These are phyloP conservation scores for Discostella pseudostelligera DNA, from an alignment of 108 stramenopile species.

Conservation along the genomic window DNA sequence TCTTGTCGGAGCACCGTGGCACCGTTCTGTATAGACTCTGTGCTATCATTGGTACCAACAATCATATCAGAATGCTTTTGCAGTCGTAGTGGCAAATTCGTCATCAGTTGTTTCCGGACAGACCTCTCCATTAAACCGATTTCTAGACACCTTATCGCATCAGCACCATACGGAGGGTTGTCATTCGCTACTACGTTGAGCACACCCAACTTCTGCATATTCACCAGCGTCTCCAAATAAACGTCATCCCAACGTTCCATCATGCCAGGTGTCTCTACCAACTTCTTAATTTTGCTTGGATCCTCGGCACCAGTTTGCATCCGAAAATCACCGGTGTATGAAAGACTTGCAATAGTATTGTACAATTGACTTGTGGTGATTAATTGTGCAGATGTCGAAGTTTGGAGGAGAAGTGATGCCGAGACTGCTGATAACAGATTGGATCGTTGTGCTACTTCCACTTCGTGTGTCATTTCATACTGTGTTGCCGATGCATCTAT, in stretches of 20 bases:
- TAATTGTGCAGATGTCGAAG: background rate
- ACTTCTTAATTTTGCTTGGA: conserved; percentile 70
- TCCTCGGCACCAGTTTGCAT: conserved; percentile 85
- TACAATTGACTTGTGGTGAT: conserved; percentile 34
- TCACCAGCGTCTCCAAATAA: conserved; percentile 47
- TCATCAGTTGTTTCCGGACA: conserved; percentile 25
- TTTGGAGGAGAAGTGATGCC: conserved; percentile 58
- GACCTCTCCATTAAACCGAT: conserved; percentile 24
- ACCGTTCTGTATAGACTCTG: conserved; percentile 11
- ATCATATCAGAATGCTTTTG: conserved; percentile 30
- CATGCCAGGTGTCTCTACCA: conserved; percentile 74
- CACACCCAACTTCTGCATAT: conserved; percentile 46
- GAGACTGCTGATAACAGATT: conserved; percentile 71
- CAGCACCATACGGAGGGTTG: background rate
- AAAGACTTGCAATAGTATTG: conserved; percentile 65
- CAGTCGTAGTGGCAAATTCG: conserved; percentile 34
- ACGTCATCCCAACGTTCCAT: conserved; percentile 61
- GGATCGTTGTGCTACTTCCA: conserved; percentile 44
- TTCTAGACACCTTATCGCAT: conserved; percentile 32
- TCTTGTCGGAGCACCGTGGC: conserved; percentile 16
- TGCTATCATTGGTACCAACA: conserved; percentile 21
- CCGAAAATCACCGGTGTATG: conserved; percentile 81
- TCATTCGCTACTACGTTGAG: conserved; percentile 13
- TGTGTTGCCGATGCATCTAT: conserved; percentile 10
- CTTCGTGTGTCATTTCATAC: conserved; percentile 25